Percentiles rank a stretch among this genome's conserved stretches.
phyloP scores from a whole-genome alignment of 208 protist genomes.

The Polymyxa betae region DNA sequence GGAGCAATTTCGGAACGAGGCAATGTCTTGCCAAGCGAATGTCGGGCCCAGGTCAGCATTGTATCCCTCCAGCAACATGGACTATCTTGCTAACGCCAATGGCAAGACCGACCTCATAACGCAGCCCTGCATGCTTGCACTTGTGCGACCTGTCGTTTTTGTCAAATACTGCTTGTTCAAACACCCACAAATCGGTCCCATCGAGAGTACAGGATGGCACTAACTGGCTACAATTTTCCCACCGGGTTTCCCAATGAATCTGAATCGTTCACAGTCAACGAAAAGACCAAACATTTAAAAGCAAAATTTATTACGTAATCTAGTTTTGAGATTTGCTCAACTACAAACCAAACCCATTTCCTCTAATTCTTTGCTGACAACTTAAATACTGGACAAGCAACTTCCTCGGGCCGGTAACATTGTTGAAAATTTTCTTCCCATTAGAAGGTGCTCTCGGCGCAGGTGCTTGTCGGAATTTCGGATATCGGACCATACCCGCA shows the following conservation, averaged over 20 bases:
- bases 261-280: neutral
- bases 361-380: neutral
- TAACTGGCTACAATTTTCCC: neutral
- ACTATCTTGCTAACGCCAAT: no score
- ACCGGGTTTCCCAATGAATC: neutral
- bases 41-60: neutral
- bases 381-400: neutral
- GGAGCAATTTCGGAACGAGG: neutral
- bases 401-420: neutral
- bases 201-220: neutral
- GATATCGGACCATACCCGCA: neutral
- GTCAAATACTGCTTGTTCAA: neutral
- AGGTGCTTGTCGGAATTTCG: neutral
- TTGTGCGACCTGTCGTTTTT: neutral
- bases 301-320: neutral
- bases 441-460: neutral
- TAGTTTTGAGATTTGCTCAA: neutral
- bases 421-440: neutral
- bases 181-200: neutral
- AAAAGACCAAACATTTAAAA: neutral
- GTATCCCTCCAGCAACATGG: neutral
- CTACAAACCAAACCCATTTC: neutral
- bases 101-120: neutral
- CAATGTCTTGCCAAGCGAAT: neutral
- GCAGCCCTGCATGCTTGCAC: neutral